A percentile compares a stretch with the other conserved stretches of the same genome.
These are phyloP conservation scores for Thelonectria discophora DNA, from an alignment of 2,329 filamentous ascomycete genomes.

Conservation along the genomic window DNA sequence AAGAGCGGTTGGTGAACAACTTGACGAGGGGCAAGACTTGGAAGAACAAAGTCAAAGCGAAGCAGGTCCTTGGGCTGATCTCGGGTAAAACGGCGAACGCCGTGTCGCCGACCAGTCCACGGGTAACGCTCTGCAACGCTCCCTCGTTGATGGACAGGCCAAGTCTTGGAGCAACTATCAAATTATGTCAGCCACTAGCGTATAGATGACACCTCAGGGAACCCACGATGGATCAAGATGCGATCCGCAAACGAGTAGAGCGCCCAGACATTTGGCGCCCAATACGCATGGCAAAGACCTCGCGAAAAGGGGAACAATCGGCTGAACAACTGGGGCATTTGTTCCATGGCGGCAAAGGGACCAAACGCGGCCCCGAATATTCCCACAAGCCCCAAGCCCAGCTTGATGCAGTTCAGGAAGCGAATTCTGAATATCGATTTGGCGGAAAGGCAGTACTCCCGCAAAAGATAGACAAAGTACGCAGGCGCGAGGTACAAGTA, in stretches of 20 bases:
- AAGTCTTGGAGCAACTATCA: constrained; percentile 79
- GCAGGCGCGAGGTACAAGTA: constrained; percentile 96
- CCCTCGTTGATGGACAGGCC: constrained; percentile 76
- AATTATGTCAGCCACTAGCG: constrained; percentile 22
- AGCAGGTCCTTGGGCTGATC: constrained; percentile 81
- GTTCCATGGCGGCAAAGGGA: constrained; percentile 82
- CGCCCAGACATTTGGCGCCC: constrained; percentile 97
- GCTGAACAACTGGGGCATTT: constrained; percentile 83
- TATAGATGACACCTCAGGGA: no score
- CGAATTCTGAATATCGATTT: constrained; percentile 79
- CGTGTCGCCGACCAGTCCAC: constrained; percentile 92
- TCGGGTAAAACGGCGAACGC: constrained; percentile 93
- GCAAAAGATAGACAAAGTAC: constrained; percentile 93
- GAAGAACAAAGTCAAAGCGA: constrained; percentile 82
- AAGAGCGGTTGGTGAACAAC: constrained; percentile 81
- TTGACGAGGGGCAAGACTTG: constrained; percentile 83
- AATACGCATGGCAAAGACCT: constrained; percentile 96
- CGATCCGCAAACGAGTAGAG: constrained; percentile 93
- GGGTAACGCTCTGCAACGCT: constrained; percentile 87
- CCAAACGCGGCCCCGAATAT: constrained; percentile 87
- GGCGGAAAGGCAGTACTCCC: constrained; percentile 85
- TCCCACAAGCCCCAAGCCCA: constrained; percentile 75
- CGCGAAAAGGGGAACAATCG: constrained; percentile 93
- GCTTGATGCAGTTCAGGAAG: constrained; percentile 82
- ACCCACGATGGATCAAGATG: constrained; percentile 79